phyloP scores from a whole-genome alignment of 441 rosid genomes.

The Erodium moschatum region DNA sequence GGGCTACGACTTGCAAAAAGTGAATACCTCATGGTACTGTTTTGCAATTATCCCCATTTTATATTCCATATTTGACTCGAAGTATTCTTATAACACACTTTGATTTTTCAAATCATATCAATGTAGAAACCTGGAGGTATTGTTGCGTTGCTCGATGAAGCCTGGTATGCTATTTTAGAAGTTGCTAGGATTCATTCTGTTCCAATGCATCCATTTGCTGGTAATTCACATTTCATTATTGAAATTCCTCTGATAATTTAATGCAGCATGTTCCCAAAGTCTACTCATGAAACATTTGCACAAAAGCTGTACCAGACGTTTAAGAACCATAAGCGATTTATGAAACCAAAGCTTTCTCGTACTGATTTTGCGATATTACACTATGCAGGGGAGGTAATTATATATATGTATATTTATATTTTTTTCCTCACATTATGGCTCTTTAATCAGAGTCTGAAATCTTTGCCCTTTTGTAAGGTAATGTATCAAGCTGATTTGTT shows the following conservation, averaged over 20 bases:
- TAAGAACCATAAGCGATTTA: conserved; percentile 84
- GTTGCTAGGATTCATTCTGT: not conserved
- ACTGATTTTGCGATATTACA: conserved; percentile 89
- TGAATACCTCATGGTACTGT: too few species aligned
- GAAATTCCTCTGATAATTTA: conserved; percentile 22
- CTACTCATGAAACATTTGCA: conserved; percentile 98
- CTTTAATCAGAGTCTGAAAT: conserved; percentile 8
- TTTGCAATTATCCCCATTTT: not conserved
- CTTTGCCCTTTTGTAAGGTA: conserved; percentile 40
- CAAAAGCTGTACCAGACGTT: conserved; percentile 97
- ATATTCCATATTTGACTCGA: not conserved
- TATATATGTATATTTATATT: conserved; percentile 10
- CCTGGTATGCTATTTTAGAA: conserved; percentile 52
- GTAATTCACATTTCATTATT: conserved; percentile 19
- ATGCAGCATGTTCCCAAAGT: conserved; percentile 95
- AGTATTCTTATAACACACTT: not conserved
- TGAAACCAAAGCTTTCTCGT: conserved; percentile 98
- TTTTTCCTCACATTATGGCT: too few species aligned
- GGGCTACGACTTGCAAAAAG: too few species aligned
- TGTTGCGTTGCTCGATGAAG: conserved; percentile 96
- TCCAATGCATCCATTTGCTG: not conserved
- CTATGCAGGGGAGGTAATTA: conserved; percentile 96
- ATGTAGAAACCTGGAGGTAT: conserved; percentile 99
- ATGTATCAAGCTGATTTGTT: conserved; percentile 82
- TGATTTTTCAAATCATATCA: not conserved